These are phyloP conservation scores for Gastrolobium bilobum DNA, from an alignment of 306 rosid species.

Conservation along the genomic window DNA sequence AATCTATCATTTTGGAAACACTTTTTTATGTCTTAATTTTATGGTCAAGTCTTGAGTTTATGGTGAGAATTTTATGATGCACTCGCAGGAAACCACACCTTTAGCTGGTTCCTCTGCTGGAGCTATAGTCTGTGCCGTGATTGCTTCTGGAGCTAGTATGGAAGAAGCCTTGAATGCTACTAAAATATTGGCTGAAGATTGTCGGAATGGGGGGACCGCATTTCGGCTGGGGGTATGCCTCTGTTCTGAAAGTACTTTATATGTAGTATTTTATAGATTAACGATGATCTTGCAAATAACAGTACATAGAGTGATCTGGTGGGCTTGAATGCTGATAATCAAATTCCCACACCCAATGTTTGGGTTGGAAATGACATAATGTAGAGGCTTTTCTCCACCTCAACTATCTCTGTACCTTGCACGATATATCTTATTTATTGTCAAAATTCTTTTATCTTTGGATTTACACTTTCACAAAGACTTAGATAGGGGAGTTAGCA, in stretches of 20 bases:
- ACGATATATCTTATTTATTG: neutral
- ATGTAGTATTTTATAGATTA: constrained; percentile 13
- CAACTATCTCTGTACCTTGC: neutral
- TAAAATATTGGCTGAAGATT: constrained; percentile 90
- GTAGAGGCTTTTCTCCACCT: neutral
- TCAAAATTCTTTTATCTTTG: neutral
- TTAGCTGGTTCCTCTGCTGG: constrained; percentile 99
- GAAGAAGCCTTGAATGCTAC: constrained; percentile 82
- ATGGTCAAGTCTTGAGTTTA: constrained; percentile 1
- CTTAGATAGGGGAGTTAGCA: neutral
- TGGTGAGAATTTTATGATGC: constrained; percentile 39
- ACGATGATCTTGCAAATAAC: neutral
- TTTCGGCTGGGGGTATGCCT: constrained; percentile 91
- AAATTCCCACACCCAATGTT: neutral
- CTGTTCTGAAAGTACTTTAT: constrained; percentile 30
- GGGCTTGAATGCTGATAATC: neutral
- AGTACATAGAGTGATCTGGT: neutral
- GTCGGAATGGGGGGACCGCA: constrained; percentile 88
- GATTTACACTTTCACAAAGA: neutral
- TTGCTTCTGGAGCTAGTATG: constrained; percentile 95
- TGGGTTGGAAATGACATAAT: neutral
- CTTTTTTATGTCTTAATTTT: neutral
- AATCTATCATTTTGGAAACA: neutral
- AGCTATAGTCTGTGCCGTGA: constrained; percentile 92
- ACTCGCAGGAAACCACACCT: constrained; percentile 85